Evolutionary conservation across 2,329 filamentous ascomycete genomes (phyloP).

Genomic region (Passalora sequoiae): DNA sequence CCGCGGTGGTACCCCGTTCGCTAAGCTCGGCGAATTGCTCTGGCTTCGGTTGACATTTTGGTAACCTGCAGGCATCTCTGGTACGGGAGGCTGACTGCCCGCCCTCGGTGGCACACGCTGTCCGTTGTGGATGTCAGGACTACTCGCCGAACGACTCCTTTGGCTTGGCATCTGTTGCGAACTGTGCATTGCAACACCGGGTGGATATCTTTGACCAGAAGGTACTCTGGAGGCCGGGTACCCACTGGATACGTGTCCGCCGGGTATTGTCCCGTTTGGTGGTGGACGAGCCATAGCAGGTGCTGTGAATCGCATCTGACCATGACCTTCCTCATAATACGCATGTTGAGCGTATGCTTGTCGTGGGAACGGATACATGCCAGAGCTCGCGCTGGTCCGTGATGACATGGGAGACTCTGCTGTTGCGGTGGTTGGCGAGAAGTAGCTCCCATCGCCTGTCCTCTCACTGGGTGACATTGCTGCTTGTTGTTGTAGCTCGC

Average conservation of each 20-base stretch:
- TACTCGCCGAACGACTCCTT: conserved; percentile 84
- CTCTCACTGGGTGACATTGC: conserved; percentile 57
- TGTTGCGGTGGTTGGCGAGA: conserved; percentile 79
- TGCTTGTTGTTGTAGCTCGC: conserved; percentile 43
- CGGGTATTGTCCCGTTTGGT: conserved; percentile 46
- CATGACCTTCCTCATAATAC: conserved; percentile 66
- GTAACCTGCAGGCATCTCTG: conserved; percentile 30
- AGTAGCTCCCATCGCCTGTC: conserved; percentile 72
- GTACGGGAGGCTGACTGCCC: conserved; percentile 45
- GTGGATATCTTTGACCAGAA: conserved; percentile 64
- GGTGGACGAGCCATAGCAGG: conserved; percentile 76
- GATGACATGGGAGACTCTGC: conserved; percentile 62
- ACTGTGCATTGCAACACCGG: conserved; percentile 47
- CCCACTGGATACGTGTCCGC: conserved; percentile 44
- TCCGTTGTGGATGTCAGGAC: conserved; percentile 79
- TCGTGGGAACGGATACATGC: conserved; percentile 76
- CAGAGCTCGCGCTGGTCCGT: conserved; percentile 64
- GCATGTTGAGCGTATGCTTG: conserved; percentile 59
- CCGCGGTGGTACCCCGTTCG: conserved; percentile 57
- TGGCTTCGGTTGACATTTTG: conserved; percentile 61
- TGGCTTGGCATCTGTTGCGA: conserved; percentile 47
- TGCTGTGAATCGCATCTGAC: conserved; percentile 68
- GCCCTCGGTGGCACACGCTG: conserved; percentile 54
- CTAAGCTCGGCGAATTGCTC: conserved; percentile 67
- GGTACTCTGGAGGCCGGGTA: conserved; percentile 52